phyloP scores from a whole-genome alignment of 140 eudicot species.

The Flaveria floridana region DNA sequence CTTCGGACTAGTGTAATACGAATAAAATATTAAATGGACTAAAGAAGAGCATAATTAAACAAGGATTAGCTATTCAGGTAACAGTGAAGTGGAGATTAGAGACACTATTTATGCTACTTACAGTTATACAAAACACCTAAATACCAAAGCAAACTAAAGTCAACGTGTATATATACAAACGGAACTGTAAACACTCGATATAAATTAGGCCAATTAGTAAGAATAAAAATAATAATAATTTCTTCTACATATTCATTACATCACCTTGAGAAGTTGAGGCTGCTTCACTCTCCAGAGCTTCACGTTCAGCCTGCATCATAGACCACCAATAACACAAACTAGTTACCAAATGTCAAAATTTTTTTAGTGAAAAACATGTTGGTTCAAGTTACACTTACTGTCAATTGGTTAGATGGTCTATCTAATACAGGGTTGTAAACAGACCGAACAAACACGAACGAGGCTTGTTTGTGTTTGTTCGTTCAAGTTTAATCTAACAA shows the following conservation, averaged over 20 bases:
- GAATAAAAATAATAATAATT: slow-evolving; percentile 30
- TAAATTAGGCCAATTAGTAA: neutral
- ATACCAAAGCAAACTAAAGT: slow-evolving; percentile 19
- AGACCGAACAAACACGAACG: neutral
- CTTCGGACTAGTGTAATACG: neutral
- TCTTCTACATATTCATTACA: slow-evolving; percentile 39
- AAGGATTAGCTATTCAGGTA: neutral
- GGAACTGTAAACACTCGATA: slow-evolving; percentile 15
- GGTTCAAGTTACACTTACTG: neutral
- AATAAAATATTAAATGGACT: neutral
- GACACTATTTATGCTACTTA: slow-evolving; percentile 19
- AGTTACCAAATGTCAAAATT: neutral
- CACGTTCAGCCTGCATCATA: slow-evolving; percentile 65
- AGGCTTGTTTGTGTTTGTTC: neutral
- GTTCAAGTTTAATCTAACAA: neutral
- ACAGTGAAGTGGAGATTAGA: neutral
- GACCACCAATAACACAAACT: slow-evolving; percentile 11
- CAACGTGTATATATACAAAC: slow-evolving; percentile 29
- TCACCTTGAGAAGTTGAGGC: slow-evolving; percentile 42
- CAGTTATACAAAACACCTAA: slow-evolving; percentile 12
- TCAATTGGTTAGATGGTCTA: neutral
- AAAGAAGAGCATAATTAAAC: neutral
- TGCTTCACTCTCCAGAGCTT: slow-evolving; percentile 37
- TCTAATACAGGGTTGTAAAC: neutral
- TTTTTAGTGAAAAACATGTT: neutral